Evolutionary conservation across 495 filamentous ascomycete genomes (phyloP).

Genomic region (Cladorrhinum samala): DNA sequence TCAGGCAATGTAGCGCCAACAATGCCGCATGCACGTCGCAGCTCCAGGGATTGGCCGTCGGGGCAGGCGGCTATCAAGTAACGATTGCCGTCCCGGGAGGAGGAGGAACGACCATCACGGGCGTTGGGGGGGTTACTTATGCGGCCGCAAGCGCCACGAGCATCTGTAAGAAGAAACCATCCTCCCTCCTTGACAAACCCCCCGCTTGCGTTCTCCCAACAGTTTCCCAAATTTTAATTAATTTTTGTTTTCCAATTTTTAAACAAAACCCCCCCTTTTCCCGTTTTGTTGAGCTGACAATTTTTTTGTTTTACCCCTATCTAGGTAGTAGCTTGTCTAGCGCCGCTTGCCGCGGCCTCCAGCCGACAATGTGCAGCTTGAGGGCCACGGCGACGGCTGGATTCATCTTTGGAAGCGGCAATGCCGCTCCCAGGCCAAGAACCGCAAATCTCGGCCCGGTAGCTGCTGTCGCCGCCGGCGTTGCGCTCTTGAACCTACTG

Average conservation of each 20-base stretch:
- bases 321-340: slow-evolving; percentile 26
- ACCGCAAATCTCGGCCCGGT: slow-evolving; percentile 15
- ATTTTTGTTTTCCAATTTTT: too few species aligned
- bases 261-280: too few species aligned
- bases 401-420: slow-evolving; percentile 26
- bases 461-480: slow-evolving; percentile 17
- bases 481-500: slow-evolving; percentile 18
- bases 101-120: slow-evolving; percentile 46
- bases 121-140: slow-evolving; percentile 25
- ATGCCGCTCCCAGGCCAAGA: slow-evolving; percentile 22
- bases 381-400: slow-evolving; percentile 16
- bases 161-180: slow-evolving; percentile 44
- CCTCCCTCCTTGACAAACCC: not conserved
- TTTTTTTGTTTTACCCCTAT: too few species aligned
- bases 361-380: slow-evolving; percentile 25
- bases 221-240: not conserved
- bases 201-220: too few species aligned
- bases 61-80: slow-evolving; percentile 52
- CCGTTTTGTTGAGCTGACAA: too few species aligned
- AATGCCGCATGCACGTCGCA: slow-evolving; percentile 57
- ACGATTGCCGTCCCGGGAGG: slow-evolving; percentile 56
- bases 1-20: slow-evolving; percentile 58
- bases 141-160: slow-evolving; percentile 48
- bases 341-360: slow-evolving; percentile 22
- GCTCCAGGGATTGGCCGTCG: slow-evolving; percentile 44